phyloP scores from a whole-genome alignment of 345 rosid genomes.

The Lenwebbia sp. region DNA sequence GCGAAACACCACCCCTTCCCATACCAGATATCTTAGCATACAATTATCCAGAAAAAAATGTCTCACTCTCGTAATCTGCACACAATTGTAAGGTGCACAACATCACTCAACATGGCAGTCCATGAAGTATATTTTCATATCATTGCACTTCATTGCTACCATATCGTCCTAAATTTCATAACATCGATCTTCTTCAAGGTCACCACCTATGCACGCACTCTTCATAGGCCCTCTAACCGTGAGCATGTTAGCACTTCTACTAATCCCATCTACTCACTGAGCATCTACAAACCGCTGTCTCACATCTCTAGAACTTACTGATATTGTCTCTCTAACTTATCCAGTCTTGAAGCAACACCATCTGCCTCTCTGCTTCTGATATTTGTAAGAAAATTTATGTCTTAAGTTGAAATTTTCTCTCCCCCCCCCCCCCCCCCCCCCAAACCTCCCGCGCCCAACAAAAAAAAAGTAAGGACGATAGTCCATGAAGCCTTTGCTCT shows the following conservation, averaged over 20 bases:
- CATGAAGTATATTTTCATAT: neutral
- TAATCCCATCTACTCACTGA: neutral
- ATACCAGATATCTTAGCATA: neutral
- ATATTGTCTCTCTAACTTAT: neutral
- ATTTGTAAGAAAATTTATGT: neutral
- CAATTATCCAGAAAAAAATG: neutral
- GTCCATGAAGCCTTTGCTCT: neutral
- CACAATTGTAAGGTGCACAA: neutral
- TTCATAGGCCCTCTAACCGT: neutral
- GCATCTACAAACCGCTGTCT: neutral
- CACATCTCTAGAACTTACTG: neutral
- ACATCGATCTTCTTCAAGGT: neutral
- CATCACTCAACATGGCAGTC: neutral
- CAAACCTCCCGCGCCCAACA: neutral
- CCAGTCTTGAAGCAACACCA: neutral
- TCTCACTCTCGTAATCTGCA: neutral
- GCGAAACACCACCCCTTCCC: neutral
- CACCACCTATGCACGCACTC: neutral
- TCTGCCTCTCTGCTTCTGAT: neutral
- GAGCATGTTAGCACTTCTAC: neutral
- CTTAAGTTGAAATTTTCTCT: neutral
- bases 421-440: fast-evolving
- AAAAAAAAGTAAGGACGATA: neutral
- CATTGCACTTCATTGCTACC: neutral
- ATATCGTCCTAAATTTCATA: neutral